Percentiles rank a stretch among this genome's conserved stretches.
phyloP scores from a whole-genome alignment of 2,329 filamentous ascomycete species.

The Colletotrichum abscissum region DNA sequence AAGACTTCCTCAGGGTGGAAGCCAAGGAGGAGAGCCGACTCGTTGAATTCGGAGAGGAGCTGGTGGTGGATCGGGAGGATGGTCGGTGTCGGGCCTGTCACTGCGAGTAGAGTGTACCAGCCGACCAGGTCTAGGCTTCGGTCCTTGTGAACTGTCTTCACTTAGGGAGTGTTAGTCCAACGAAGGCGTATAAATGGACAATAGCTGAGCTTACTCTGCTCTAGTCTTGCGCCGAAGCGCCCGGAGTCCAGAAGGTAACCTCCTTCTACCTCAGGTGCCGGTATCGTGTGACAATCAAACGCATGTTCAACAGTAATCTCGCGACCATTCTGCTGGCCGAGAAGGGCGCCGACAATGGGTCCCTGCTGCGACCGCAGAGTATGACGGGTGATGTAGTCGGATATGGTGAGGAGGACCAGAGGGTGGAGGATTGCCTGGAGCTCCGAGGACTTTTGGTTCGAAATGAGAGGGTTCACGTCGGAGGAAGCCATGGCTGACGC shows the following conservation, averaged over 20 bases:
- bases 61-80: conserved; percentile 83
- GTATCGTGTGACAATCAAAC: conserved; percentile 79
- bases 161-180: conserved; percentile 54
- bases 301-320: conserved; percentile 93
- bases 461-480: conserved; percentile 68
- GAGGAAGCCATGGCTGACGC: conserved; percentile 59
- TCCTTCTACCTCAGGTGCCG: conserved; percentile 58
- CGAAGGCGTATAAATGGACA: background rate
- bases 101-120: conserved; percentile 86
- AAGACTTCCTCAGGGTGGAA: conserved; percentile 79
- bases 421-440: conserved; percentile 90
- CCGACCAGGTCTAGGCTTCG: conserved; percentile 88
- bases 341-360: conserved; percentile 85
- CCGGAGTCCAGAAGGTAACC: conserved; percentile 71
- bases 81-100: conserved; percentile 75
- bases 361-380: conserved; percentile 80
- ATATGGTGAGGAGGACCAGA: conserved; percentile 94
- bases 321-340: conserved; percentile 91
- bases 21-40: conserved; percentile 86
- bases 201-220: conserved; percentile 75
- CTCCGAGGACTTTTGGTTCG: conserved; percentile 75
- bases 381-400: conserved; percentile 95
- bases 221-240: conserved; percentile 83
- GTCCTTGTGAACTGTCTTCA: conserved; percentile 88
- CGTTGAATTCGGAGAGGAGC: conserved; percentile 80